Conservation (phyloP, 78 protist species). For the Goniomonas avonlea region DNA sequence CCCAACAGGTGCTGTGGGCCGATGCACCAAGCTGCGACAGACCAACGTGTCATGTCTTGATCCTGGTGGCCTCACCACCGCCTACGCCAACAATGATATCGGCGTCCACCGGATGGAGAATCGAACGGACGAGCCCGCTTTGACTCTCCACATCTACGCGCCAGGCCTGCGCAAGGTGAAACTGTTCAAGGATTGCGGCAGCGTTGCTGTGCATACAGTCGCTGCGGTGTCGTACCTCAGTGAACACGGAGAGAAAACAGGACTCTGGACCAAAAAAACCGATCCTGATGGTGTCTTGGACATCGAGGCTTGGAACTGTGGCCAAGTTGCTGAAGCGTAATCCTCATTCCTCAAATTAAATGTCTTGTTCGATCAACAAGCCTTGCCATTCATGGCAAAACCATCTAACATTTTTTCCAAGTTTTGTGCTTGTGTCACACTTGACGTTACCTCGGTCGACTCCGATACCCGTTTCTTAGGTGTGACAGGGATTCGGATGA, state of each 20-base stretch:
- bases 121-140: not conserved
- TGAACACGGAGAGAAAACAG: not conserved
- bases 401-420: no score
- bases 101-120: no score
- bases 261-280: conserved; percentile 2
- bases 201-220: not conserved
- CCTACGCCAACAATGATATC: conserved; percentile 33
- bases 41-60: not conserved
- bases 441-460: no score
- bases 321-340: no score
- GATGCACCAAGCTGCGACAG: not conserved
- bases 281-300: conserved; percentile 33
- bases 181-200: conserved; percentile 22
- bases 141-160: conserved; percentile 36
- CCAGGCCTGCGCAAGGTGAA: conserved; percentile 31
- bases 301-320: conserved; percentile 16
- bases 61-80: not conserved
- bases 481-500: no score
- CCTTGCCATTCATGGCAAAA: no score
- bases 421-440: no score
- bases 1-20: conserved; percentile 23
- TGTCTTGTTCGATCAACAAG: no score
- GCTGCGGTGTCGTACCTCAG: not conserved
- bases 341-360: no score
- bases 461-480: no score